phyloP scores from a whole-genome alignment of 805 yeast genomes.

The Tetrapisispora iriomotensis region DNA sequence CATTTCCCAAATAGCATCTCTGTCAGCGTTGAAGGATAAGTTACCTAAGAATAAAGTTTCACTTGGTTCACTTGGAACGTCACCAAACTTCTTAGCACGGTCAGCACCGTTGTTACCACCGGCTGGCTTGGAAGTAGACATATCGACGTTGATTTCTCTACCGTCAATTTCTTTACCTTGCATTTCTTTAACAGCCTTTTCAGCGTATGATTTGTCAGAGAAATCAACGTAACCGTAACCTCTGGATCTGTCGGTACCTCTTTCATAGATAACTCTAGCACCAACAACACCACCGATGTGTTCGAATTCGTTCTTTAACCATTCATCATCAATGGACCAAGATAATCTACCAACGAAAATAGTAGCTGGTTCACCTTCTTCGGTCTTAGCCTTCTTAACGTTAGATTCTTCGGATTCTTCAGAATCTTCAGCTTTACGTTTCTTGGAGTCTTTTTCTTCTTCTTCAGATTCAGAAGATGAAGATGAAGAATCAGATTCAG shows the following conservation, averaged over 20 bases:
- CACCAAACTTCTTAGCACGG: slow-evolving; percentile 87
- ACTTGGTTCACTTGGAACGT: slow-evolving; percentile 81
- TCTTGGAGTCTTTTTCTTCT: slow-evolving; percentile 29
- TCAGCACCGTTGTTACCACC: slow-evolving; percentile 45
- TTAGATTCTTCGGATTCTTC: slow-evolving; percentile 27
- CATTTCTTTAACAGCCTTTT: slow-evolving; percentile 71
- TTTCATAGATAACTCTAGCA: slow-evolving; percentile 92
- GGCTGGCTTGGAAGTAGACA: slow-evolving; percentile 76
- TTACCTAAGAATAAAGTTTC: slow-evolving; percentile 96
- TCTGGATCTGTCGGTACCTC: slow-evolving; percentile 84
- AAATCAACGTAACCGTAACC: slow-evolving; percentile 98
- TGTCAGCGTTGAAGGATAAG: slow-evolving; percentile 81
- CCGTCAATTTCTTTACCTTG: slow-evolving; percentile 96
- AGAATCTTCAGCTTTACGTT: slow-evolving; percentile 29
- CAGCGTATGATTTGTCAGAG: slow-evolving; percentile 64
- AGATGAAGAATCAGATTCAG: slow-evolving; percentile 5
- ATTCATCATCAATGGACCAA: slow-evolving; percentile 93
- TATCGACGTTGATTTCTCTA: slow-evolving; percentile 87
- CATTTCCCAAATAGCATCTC: slow-evolving; percentile 62
- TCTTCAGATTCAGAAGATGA: slow-evolving; percentile 28
- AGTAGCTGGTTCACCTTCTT: slow-evolving; percentile 63
- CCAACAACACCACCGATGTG: slow-evolving; percentile 67
- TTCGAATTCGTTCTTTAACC: slow-evolving; percentile 84
- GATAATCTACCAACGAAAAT: slow-evolving; percentile 94
- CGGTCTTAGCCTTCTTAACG: slow-evolving; percentile 45